Conservation (phyloP, 768 basidiomycete species). For the Serendipita sp. region DNA sequence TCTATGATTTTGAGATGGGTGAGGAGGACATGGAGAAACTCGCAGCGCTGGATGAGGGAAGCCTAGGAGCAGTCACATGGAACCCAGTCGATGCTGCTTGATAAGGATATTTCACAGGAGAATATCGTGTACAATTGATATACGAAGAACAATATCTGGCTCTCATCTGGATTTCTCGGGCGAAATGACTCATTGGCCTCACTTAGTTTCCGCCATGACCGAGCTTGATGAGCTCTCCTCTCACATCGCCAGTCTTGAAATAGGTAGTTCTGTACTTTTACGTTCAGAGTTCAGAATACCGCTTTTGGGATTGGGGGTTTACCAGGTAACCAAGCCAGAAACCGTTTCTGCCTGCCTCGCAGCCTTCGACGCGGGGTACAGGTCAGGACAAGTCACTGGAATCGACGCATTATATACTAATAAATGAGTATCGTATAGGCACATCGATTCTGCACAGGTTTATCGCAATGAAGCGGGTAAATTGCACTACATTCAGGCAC, state of each 20-base stretch:
- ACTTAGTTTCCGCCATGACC: too few species aligned
- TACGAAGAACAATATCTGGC: background rate
- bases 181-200: background rate
- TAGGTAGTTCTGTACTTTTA: background rate
- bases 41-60: conserved; percentile 55
- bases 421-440: background rate
- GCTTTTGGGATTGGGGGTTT: conserved; percentile 52
- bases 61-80: conserved; percentile 64
- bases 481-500: too few species aligned
- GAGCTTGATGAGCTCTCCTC: too few species aligned
- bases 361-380: conserved; percentile 50
- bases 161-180: background rate
- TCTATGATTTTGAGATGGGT: conserved; percentile 61
- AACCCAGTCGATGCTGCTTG: conserved; percentile 48
- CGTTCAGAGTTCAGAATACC: conserved; percentile 42
- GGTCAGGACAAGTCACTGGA: background rate
- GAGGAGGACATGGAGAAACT: conserved; percentile 48
- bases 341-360: conserved; percentile 35
- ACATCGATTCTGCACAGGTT: conserved; percentile 9
- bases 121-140: background rate
- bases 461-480: conserved; percentile 7
- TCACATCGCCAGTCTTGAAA: background rate
- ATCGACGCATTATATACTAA: too few species aligned
- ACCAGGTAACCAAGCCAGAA: conserved; percentile 27
- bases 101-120: background rate